Base-by-base conservation (phyloP, 192 early-diverging fungal species). In the Allomyces javanicus region DNA sequence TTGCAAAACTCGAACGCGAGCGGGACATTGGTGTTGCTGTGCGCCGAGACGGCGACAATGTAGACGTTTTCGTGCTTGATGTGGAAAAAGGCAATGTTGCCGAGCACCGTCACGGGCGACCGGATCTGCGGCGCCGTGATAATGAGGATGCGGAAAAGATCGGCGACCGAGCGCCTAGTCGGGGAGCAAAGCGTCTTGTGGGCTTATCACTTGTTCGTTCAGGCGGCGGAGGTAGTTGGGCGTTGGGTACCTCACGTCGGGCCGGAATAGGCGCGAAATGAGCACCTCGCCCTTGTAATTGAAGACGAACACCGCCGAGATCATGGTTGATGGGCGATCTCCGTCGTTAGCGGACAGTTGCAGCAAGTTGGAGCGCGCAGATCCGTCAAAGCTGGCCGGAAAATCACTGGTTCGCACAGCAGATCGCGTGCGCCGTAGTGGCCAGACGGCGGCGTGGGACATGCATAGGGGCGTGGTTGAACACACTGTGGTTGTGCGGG, bases 121-220 rank as follows among this genome's bases (percentile, higher is more conserved):
- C 84, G 86, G 3, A 89, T 78, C 63, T 91, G 83, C 12, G 91
- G 88, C 44, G 87, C 89, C 24, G 93, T 88, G 67, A 97, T 92
- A 64, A 95, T 92, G 66, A 97, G 93, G 66, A 99, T 93, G 50
- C 96, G 86, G 77, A 99, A 99, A 62, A 97, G 81, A 72, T 99
- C 96, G 21, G 91, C 87, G 44, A 91, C 82, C 23, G 92, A 94
- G 27, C 96, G 94, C 70, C 90, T 91, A 66, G 22, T 67, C 33
- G 33, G 33, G 33, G 7, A 40, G 7, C 2, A 7, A 7, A 40
- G 33, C 33, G 33, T 26, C 33, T 40, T 40, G 33, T 40, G 3
- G 33, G 33, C 3, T 7, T 7, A 9, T 40, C 9, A 7, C 9
- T 40, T 7, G 33, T 40, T 40, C 33, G 33, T 3, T 3, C 33